Evolutionary conservation across 1,139 yeast genomes (phyloP), one percentile per base, ranked within the genome.

Genomic region (Suhomyces terraborum): DNA sequence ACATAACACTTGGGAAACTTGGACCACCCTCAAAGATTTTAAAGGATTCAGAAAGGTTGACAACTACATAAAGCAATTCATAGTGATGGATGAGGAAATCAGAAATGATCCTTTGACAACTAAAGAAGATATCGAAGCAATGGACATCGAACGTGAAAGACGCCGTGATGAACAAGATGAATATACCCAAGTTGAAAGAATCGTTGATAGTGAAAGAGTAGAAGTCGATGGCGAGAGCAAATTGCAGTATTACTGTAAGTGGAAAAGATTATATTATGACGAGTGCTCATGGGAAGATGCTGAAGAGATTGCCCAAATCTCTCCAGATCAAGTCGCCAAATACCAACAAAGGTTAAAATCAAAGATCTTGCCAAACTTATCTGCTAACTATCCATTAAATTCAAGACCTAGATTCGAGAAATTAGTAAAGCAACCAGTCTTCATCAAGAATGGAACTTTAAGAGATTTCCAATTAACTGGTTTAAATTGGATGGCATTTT

Each of bases 381-480:
- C 95, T 8, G 91, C 94, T 4, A 79, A 77, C 46, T 91, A 89
- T 63, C 87, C 88, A 3, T 61, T 69, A 7, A 62, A 73, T 17
- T 80, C 79, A 49, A 77, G 99, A 51, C 98, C 99, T 4, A 73
- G 83, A 43, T 94, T 93, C 62, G 96, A 88, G 61, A 93, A 93
- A 61, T 73, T 94, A 42, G 79, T 79, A 21, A 77, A 77, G 42
- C 99, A 94, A 66, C 99, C 99, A 0, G 75, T 83, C 10, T 94
- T 84, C 57, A 85, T 94, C 51, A 89, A 89, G 59, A 85, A 86
- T 56, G 97, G 98, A 35, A 95, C 86, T 62, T 74, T 93, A 50
- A 80, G 98, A 61, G 98, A 94, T 68, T 93, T 94, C 77, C 99
- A 94, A 67, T 75, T 94, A 58, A 93, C 98, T 0, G 99, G 99